Evolutionary conservation across 2,329 filamentous ascomycete genomes (phyloP).

Genomic region (Periglandula ipomoeae): DNA sequence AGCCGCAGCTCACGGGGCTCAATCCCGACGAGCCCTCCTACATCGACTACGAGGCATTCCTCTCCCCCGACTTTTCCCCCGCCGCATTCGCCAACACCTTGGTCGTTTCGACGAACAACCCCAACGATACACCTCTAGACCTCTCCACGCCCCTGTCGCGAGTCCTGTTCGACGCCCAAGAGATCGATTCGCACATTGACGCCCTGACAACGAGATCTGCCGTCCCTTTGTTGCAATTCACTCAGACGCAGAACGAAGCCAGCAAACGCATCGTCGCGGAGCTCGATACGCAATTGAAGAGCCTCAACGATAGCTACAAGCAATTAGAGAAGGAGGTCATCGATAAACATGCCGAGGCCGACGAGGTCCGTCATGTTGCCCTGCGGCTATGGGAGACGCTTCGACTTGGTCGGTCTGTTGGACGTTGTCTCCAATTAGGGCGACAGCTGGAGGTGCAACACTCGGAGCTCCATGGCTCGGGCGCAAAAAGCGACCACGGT

Average conservation of each 20-base stretch:
- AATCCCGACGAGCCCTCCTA: conserved; percentile 62
- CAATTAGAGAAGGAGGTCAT: conserved; percentile 81
- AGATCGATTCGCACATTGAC: conserved; percentile 94
- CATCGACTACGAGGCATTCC: conserved; percentile 90
- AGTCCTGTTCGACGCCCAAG: conserved; percentile 92
- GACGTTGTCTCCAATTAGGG: conserved; percentile 70
- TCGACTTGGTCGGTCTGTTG: conserved; percentile 65
- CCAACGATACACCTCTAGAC: conserved; percentile 81
- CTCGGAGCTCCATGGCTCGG: conserved; percentile 44
- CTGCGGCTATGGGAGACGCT: conserved; percentile 74
- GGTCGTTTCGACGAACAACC: conserved; percentile 83
- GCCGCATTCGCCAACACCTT: conserved; percentile 79
- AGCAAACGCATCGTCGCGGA: conserved; percentile 64
- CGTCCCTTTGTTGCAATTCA: conserved; percentile 70
- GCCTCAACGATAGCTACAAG: conserved; percentile 75
- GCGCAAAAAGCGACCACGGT: conserved; percentile 60
- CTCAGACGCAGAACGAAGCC: conserved; percentile 62
- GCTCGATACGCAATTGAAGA: conserved; percentile 70
- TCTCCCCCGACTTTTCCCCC: conserved; percentile 73
- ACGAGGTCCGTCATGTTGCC: conserved; percentile 70
- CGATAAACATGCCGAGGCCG: conserved; percentile 75
- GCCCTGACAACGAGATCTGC: conserved; percentile 77
- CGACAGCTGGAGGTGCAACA: conserved; percentile 83
- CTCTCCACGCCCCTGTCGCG: conserved; percentile 88
- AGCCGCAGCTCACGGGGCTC: background rate